These are phyloP conservation scores for Sporothrix pseudoabietina DNA, from an alignment of 2,329 filamentous ascomycete genomes.

Conservation along the genomic window DNA sequence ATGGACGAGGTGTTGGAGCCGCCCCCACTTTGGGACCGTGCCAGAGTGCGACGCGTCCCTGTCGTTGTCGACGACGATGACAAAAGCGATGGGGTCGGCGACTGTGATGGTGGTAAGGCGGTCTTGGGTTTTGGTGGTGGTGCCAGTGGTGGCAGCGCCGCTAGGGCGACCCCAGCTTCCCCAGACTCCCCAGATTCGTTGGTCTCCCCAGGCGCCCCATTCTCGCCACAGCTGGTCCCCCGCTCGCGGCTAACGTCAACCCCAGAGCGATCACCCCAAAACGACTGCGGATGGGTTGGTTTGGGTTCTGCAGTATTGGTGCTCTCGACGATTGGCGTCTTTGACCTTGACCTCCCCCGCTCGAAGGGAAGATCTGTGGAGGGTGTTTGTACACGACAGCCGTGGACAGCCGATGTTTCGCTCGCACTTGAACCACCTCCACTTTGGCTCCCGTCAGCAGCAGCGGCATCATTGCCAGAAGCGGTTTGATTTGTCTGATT, in stretches of 20 bases:
- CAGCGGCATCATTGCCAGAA: not conserved
- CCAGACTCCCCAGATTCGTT: not conserved
- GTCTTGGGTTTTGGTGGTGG: not conserved
- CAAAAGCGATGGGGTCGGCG: not conserved
- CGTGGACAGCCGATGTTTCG: constrained; percentile 9
- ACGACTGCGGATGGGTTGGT: constrained; percentile 5
- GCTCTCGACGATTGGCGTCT: not conserved
- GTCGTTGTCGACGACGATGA: not conserved
- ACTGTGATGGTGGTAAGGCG: not conserved
- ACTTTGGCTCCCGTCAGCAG: not conserved
- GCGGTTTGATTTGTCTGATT: not conserved
- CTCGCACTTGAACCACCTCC: not conserved
- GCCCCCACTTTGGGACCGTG: constrained; percentile 16
- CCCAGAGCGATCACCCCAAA: not conserved
- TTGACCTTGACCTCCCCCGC: not conserved
- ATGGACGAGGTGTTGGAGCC: not conserved
- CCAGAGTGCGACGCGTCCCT: not conserved
- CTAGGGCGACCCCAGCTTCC: not conserved
- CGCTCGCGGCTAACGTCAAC: not conserved
- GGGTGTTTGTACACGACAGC: not conserved
- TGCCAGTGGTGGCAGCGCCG: not conserved
- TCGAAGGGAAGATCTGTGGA: not conserved
- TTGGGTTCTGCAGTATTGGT: not conserved
- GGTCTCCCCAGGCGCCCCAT: too few relatives aligned
- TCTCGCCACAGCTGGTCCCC: not conserved